Evolutionary conservation across 345 rosid species (phyloP).

Genomic region (Linum tenue): DNA sequence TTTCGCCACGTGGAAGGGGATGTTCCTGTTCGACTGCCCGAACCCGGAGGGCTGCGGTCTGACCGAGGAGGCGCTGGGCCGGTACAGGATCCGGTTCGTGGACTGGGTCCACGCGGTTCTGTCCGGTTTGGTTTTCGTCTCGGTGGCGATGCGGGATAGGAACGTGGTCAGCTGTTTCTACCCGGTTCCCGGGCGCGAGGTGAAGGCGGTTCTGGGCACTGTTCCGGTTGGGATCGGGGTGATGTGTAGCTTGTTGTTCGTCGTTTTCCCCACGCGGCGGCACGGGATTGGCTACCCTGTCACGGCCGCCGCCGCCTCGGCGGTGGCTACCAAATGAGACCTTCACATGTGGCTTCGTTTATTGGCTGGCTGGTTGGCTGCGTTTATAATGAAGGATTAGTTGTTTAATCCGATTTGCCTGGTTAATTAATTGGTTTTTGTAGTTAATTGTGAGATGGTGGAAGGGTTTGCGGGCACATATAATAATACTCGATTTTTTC

Average conservation of each 20-base stretch:
- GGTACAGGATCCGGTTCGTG: slow-evolving; percentile 32
- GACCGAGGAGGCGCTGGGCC: slow-evolving; percentile 36
- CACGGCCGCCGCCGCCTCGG: slow-evolving; percentile 16
- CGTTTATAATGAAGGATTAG: no score
- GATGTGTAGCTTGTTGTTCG: slow-evolving; percentile 57
- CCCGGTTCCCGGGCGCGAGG: slow-evolving; percentile 48
- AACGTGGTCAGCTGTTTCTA: slow-evolving; percentile 58
- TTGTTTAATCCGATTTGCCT: no score
- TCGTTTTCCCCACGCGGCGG: slow-evolving; percentile 73
- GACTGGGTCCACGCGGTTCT: slow-evolving; percentile 61
- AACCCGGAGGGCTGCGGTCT: slow-evolving; percentile 30
- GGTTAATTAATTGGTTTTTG: no score
- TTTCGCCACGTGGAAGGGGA: slow-evolving; percentile 53
- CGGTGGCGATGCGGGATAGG: slow-evolving; percentile 71
- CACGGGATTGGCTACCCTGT: slow-evolving; percentile 89
- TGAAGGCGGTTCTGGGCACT: slow-evolving; percentile 55
- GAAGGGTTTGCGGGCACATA: no score
- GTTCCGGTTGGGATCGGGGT: slow-evolving; percentile 71
- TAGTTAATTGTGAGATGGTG: no score
- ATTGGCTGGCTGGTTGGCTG: no score
- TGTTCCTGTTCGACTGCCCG: slow-evolving; percentile 63
- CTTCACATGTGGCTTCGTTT: no score
- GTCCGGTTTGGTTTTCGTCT: slow-evolving; percentile 59
- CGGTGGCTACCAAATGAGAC: background rate
- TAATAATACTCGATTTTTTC: no score